phyloP scores from a whole-genome alignment of 2,329 filamentous ascomycete genomes.

The Diaporthe sp. region DNA sequence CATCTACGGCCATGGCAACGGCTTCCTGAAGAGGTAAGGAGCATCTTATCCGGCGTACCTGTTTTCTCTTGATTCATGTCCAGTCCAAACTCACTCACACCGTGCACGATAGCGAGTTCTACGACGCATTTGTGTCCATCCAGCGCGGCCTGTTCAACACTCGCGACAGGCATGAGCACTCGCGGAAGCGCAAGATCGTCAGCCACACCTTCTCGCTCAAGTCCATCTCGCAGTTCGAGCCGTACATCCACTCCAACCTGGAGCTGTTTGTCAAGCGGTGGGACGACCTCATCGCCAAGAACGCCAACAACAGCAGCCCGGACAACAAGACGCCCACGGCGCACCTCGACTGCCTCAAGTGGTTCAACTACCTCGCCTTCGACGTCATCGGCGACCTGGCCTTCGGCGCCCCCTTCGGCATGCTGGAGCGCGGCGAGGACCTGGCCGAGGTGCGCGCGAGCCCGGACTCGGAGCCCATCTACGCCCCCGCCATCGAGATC shows the following conservation, averaged over 20 bases:
- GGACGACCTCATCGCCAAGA: constrained; percentile 68
- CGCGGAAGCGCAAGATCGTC: constrained; percentile 89
- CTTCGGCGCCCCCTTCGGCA: constrained; percentile 85
- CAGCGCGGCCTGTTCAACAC: constrained; percentile 91
- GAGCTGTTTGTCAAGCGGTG: constrained; percentile 80
- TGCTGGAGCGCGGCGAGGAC: constrained; percentile 83
- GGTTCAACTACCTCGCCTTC: constrained; percentile 79
- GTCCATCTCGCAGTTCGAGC: constrained; percentile 86
- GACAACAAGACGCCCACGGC: constrained; percentile 63
- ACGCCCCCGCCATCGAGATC: constrained; percentile 86
- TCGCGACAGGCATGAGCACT: constrained; percentile 83
- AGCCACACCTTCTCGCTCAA: constrained; percentile 90
- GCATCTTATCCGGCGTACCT: too few relatives aligned
- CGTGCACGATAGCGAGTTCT: constrained; percentile 76
- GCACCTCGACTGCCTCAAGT: constrained; percentile 79
- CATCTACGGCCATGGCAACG: constrained; percentile 86
- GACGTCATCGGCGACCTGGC: constrained; percentile 70
- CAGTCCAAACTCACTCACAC: background rate
- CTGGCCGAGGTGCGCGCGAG: constrained; percentile 79
- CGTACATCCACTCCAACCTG: constrained; percentile 87
- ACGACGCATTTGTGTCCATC: constrained; percentile 92
- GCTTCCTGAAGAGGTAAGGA: constrained; percentile 77
- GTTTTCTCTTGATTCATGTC: background rate
- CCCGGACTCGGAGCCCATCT: constrained; percentile 73
- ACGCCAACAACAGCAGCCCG: constrained; percentile 56